Percentiles rank a stretch among this genome's conserved stretches.
Conservation (phyloP, 495 filamentous ascomycete species). For the Xylaria flabelliformis region DNA sequence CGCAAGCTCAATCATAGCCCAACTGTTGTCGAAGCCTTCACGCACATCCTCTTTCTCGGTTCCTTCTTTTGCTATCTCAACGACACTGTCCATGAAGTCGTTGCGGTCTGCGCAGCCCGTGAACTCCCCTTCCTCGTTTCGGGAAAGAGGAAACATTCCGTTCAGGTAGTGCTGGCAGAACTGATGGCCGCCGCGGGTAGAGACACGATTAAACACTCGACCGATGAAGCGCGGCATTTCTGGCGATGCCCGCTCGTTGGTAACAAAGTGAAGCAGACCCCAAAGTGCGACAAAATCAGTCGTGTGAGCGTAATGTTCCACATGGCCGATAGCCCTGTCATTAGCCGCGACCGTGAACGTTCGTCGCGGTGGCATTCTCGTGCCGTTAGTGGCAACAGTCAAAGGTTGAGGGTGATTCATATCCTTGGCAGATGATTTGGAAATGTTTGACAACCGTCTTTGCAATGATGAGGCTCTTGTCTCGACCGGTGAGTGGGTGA, state of each 20-base stretch:
- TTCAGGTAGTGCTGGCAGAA: slow-evolving; percentile 83
- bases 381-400: slow-evolving; percentile 24
- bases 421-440: slow-evolving; percentile 23
- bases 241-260: slow-evolving; percentile 42
- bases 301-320: slow-evolving; percentile 86
- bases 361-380: slow-evolving; percentile 19
- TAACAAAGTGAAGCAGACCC: slow-evolving; percentile 74
- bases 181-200: slow-evolving; percentile 68
- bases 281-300: slow-evolving; percentile 77
- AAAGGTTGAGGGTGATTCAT: slow-evolving; percentile 19
- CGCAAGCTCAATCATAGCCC: slow-evolving; percentile 36
- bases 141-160: slow-evolving; percentile 71
- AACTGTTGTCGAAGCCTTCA: slow-evolving; percentile 49
- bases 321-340: slow-evolving; percentile 66
- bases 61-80: slow-evolving; percentile 49
- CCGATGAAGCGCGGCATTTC: slow-evolving; percentile 72
- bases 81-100: slow-evolving; percentile 64
- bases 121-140: slow-evolving; percentile 40
- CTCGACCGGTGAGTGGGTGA: slow-evolving; percentile 36
- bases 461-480: slow-evolving; percentile 27
- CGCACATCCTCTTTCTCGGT: slow-evolving; percentile 45
- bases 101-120: slow-evolving; percentile 49
- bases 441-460: slow-evolving; percentile 29
- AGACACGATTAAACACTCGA: slow-evolving; percentile 70
- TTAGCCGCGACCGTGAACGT: slow-evolving; percentile 28